phyloP scores from a whole-genome alignment of 345 rosid genomes.

The Bruguiera parviflora region DNA sequence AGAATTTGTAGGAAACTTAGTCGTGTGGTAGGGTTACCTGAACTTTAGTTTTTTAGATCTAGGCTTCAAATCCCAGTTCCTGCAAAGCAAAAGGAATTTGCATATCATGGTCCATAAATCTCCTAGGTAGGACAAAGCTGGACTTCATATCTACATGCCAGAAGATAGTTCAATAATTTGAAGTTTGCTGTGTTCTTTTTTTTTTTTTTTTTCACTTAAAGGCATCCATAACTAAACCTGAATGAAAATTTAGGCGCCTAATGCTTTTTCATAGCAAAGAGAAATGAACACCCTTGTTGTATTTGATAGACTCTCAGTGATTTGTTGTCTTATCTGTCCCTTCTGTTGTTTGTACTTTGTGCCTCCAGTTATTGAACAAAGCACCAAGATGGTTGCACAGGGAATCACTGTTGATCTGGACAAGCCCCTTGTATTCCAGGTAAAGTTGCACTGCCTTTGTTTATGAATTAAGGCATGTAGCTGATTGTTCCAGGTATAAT shows the following conservation, averaged over 20 bases:
- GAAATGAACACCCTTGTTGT: not conserved
- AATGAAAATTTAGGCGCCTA: not conserved
- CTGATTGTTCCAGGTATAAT: not conserved
- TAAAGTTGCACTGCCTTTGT: slow-evolving; percentile 21
- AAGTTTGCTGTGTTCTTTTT: not conserved
- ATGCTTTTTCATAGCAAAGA: not conserved
- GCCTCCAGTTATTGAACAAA: slow-evolving; percentile 20
- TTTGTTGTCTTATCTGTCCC: not conserved
- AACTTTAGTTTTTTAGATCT: not conserved
- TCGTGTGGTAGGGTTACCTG: not conserved
- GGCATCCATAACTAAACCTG: too few relatives aligned
- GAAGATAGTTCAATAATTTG: not conserved
- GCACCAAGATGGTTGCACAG: slow-evolving; percentile 69
- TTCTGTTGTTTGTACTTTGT: not conserved
- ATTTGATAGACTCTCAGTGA: not conserved
- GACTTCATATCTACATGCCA: not conserved
- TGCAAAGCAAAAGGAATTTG: not conserved
- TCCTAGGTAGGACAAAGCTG: not conserved
- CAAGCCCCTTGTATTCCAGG: slow-evolving; percentile 95
- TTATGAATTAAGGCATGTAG: not conserved
- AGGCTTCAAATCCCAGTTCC: too few relatives aligned
- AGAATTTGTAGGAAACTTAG: not conserved
- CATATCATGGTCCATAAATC: not conserved
- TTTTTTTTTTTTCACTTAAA: not conserved
- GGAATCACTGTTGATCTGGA: slow-evolving; percentile 75